Evolutionary conservation across 169 alveolate species (phyloP).

Genomic region (Perkinsus marinus): DNA sequence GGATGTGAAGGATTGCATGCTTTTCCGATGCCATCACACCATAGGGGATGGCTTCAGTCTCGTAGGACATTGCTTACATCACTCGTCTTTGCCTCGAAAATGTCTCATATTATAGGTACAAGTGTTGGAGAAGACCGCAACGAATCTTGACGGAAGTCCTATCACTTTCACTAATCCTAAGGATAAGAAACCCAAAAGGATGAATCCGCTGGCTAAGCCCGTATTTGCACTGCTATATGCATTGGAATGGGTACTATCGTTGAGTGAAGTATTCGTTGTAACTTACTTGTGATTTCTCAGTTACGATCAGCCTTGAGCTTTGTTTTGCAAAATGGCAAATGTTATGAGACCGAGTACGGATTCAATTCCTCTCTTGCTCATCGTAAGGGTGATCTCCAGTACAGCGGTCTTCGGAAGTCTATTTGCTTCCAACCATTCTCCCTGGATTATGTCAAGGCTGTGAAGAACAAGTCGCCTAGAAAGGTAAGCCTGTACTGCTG

Average conservation of each 20-base stretch:
- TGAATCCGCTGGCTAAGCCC: background rate
- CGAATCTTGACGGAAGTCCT: background rate
- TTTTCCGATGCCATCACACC: background rate
- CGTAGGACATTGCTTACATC: background rate
- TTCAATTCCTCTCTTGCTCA: background rate
- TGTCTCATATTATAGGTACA: background rate
- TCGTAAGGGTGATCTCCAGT: background rate
- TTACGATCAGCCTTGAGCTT: background rate
- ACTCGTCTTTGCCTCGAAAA: background rate
- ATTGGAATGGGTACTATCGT: background rate
- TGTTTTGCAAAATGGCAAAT: background rate
- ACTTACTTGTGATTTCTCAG: background rate
- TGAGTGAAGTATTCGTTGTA: no score
- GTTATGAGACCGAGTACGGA: background rate
- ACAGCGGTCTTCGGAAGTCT: background rate
- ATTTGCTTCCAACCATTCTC: background rate
- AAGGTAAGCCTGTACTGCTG: background rate
- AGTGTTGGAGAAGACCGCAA: background rate
- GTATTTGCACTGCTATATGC: background rate
- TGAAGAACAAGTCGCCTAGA: background rate
- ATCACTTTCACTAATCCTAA: background rate
- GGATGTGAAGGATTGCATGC: background rate
- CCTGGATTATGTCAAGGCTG: background rate
- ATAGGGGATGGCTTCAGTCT: background rate
- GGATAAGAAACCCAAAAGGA: background rate